Evolutionary conservation across 139 green algal genomes (phyloP).

Genomic region (Auxenochlorella pyrenoidosa): DNA sequence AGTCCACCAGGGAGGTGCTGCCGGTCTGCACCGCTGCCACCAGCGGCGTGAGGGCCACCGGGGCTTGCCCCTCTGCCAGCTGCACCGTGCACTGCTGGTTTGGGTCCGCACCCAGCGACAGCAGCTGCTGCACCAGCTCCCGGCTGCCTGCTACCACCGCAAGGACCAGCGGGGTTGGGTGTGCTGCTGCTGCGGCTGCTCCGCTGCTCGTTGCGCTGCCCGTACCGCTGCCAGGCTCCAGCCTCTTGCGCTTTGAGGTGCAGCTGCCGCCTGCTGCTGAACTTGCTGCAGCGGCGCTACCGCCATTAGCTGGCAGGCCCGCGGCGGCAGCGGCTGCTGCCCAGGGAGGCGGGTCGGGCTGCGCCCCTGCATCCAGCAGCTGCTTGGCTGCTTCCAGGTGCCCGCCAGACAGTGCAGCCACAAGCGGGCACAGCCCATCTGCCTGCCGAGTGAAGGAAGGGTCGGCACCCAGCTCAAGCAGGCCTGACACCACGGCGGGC

Average conservation of each 20-base stretch:
- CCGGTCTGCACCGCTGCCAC: constrained; percentile 10
- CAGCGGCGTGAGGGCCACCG: constrained; percentile 15
- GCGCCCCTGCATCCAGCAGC: constrained; percentile 7
- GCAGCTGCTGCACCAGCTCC: neutral
- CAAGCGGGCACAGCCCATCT: neutral
- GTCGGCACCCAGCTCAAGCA: constrained; percentile 16
- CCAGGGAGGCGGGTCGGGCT: neutral
- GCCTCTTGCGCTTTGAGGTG: constrained; percentile 1
- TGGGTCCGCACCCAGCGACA: neutral
- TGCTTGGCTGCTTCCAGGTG: constrained; percentile 12
- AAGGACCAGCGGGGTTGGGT: constrained; percentile 22
- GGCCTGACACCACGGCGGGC: too few relatives aligned
- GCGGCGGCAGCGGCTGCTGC: neutral
- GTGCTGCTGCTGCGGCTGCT: neutral
- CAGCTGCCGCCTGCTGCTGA: neutral
- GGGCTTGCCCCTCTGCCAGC: too few relatives aligned
- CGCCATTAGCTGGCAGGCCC: too few relatives aligned
- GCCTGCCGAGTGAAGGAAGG: neutral
- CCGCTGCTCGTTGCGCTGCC: neutral
- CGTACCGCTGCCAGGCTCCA: neutral
- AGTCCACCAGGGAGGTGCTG: neutral
- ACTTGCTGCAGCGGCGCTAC: neutral
- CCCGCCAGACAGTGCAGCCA: constrained; percentile 11
- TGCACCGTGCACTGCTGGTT: neutral
- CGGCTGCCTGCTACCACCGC: neutral